Evolutionary conservation across 768 basidiomycete species (phyloP), one percentile per base, ranked within the genome.

Genomic region (Albatrellus ellisii): DNA sequence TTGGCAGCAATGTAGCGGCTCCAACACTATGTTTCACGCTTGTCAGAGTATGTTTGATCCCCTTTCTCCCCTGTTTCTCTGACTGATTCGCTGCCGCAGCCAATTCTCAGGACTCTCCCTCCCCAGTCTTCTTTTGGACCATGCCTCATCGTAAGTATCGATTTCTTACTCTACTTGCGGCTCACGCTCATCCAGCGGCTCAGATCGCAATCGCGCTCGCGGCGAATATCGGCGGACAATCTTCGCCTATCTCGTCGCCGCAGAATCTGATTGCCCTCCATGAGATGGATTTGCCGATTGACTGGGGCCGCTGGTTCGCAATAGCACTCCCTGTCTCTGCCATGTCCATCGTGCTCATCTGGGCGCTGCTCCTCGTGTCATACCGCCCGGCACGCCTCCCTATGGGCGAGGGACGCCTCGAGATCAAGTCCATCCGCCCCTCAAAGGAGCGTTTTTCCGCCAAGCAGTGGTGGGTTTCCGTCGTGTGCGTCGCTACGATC

Each of bases 191-290:
- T 21, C 39, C 40, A 15, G 18, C 35, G 41, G 27, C 40, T 4
- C 47, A 95, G 90, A 73, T 99, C 41, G 92, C 84, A 6, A 98
- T 99, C 50, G 94, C 95, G 1, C 72, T 99, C n/a, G 91, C 94
- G 0, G 90, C 92, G 15, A 99, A 98, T 56, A 91, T 98, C 45
- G 95, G 95, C 10, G 95, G 95, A 0, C 92, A 97, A 60, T 86
- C 82, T 38, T 97, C 92, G 0, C 94, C 92, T 2, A 98, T 98
- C 45, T 97, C 94, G 2, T 97, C 92, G 0, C 94, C 94, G 1
- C 94, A 99, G 61, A 99, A 98, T 58, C 72, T 98, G 22, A 97
- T 99, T 46, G 91, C 92, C 4, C 63, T 97, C 6, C 62, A 71
- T n/a, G 73, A 65, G 3, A 97, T 99, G 94, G 73, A 88, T 31